These are phyloP conservation scores for Saccharomycopsis fibuligera DNA, from an alignment of 805 yeast genomes.

Conservation along the genomic window DNA sequence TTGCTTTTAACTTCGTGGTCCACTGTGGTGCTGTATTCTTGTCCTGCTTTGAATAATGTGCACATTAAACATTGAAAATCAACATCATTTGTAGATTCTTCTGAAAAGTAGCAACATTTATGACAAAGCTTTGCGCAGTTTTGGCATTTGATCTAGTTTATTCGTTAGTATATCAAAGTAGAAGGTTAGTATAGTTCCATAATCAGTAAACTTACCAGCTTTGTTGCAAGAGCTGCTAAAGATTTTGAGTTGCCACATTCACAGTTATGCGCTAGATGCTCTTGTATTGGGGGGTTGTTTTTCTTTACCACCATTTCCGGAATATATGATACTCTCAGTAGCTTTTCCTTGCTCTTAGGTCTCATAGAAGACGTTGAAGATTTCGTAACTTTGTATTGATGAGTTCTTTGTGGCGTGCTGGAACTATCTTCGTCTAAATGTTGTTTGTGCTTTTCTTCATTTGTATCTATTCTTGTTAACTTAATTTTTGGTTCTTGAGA, in stretches of 20 bases:
- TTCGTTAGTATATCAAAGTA: neutral
- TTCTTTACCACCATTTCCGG: too few relatives aligned
- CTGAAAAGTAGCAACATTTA: neutral
- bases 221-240: neutral
- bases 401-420: neutral
- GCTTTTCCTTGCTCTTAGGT: neutral
- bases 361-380: neutral
- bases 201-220: neutral
- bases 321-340: too few relatives aligned
- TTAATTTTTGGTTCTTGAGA: neutral
- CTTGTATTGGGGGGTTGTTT: neutral
- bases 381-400: neutral
- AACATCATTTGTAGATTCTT: neutral
- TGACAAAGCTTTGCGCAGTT: conserved; percentile 1
- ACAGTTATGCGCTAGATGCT: neutral
- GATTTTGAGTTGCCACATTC: neutral
- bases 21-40: neutral
- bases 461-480: neutral
- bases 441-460: neutral
- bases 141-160: neutral
- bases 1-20: neutral
- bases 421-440: neutral
- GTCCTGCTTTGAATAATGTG: neutral
- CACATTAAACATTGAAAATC: neutral
- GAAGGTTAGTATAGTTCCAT: neutral